phyloP scores from a whole-genome alignment of 257 asterid genomes.

The Salvia miltiorrhiza region DNA sequence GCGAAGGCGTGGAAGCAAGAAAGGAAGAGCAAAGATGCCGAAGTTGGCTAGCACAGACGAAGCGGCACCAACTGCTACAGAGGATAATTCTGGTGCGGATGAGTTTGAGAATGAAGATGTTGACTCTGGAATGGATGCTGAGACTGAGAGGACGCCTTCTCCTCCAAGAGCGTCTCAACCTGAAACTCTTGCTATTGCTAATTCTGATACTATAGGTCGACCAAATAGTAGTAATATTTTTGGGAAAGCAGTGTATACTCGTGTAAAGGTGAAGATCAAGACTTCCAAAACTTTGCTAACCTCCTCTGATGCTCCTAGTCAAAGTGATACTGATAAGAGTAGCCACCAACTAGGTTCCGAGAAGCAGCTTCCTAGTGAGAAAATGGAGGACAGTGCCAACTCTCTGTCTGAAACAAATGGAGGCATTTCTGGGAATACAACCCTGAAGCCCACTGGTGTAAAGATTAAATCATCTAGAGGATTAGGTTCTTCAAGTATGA shows the following conservation, averaged over 20 bases:
- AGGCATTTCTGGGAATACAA: slow-evolving; percentile 33
- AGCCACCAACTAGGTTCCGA: slow-evolving; percentile 56
- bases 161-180: slow-evolving; percentile 37
- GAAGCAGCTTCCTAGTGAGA: slow-evolving; percentile 50
- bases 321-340: slow-evolving; percentile 75
- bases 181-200: slow-evolving; percentile 34
- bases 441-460: slow-evolving; percentile 57
- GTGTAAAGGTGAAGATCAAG: slow-evolving; percentile 90
- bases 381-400: slow-evolving; percentile 82
- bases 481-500: slow-evolving; percentile 69
- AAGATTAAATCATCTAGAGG: slow-evolving; percentile 78
- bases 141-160: slow-evolving; percentile 51
- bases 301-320: slow-evolving; percentile 57
- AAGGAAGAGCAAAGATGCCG: slow-evolving; percentile 64
- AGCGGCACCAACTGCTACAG: slow-evolving; percentile 46
- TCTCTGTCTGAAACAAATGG: slow-evolving; percentile 70
- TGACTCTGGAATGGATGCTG: slow-evolving; percentile 70
- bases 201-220: slow-evolving; percentile 31
- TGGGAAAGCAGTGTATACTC: slow-evolving; percentile 62
- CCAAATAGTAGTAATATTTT: slow-evolving; percentile 45
- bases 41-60: slow-evolving; percentile 43
- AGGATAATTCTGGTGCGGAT: slow-evolving; percentile 52
- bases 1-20: slow-evolving; percentile 74
- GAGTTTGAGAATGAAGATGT: slow-evolving; percentile 62
- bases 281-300: slow-evolving; percentile 54